phyloP scores from a whole-genome alignment of 805 yeast genomes.

The Millerago galiae region DNA sequence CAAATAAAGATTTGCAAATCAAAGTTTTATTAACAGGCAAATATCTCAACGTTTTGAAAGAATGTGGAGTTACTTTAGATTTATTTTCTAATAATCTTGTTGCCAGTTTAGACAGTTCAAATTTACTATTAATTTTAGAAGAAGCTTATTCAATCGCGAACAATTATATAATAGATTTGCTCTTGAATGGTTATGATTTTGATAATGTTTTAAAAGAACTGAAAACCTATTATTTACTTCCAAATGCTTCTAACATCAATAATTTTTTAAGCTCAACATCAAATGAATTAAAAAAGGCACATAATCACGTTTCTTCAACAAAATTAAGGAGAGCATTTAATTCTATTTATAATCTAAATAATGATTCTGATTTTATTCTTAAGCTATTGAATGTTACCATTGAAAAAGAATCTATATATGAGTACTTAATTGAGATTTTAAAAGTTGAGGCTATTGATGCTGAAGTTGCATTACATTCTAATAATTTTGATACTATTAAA shows the following conservation, averaged over 20 bases:
- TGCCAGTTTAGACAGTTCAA: constrained; percentile 30
- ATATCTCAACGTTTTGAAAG: constrained; percentile 64
- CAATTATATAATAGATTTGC: constrained; percentile 44
- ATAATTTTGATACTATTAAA: constrained; percentile 37
- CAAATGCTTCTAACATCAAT: constrained; percentile 44
- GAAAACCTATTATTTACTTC: constrained; percentile 52
- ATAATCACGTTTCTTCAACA: constrained; percentile 25
- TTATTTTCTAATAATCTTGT: constrained; percentile 21
- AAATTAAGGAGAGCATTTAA: constrained; percentile 28
- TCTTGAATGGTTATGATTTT: constrained; percentile 57
- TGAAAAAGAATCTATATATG: constrained; percentile 33
- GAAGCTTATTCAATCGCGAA: constrained; percentile 67
- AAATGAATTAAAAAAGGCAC: constrained; percentile 43
- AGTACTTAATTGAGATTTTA: constrained; percentile 43
- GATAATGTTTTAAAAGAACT: constrained; percentile 39
- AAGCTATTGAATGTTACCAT: constrained; percentile 30
- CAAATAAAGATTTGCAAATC: constrained; percentile 43
- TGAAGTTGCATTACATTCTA: constrained; percentile 40
- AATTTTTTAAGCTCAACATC: constrained; percentile 45
- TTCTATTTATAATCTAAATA: constrained; percentile 8
- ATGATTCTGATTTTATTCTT: constrained; percentile 17
- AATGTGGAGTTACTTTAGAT: constrained; percentile 41
- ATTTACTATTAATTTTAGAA: constrained; percentile 49
- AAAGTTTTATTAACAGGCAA: constrained; percentile 81
- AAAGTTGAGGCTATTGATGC: constrained; percentile 51